Evolutionary conservation across 2,329 filamentous ascomycete species (phyloP).

Genomic region (Achaetomium macrosporum): DNA sequence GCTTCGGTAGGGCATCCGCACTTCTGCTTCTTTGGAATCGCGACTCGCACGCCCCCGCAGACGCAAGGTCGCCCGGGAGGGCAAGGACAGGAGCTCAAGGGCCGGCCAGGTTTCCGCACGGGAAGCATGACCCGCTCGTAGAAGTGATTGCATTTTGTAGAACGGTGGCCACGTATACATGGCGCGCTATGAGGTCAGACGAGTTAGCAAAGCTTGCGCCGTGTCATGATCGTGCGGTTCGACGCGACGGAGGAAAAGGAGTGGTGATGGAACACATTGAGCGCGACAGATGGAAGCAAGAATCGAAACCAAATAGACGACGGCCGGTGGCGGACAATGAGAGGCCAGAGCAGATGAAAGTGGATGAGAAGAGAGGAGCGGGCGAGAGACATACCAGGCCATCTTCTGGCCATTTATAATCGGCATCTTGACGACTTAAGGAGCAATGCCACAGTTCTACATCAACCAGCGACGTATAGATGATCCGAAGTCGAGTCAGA

Average conservation of each 20-base stretch:
- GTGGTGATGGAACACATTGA: background rate
- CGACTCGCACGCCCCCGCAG: conserved; percentile 58
- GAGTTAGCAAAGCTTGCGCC: conserved; percentile 14
- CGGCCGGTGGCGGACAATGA: no score
- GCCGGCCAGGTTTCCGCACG: conserved; percentile 66
- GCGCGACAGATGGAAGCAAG: background rate
- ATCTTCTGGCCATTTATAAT: conserved; percentile 66
- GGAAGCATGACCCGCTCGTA: conserved; percentile 63
- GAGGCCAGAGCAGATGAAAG: background rate
- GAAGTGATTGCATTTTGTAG: conserved; percentile 66
- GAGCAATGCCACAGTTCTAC: conserved; percentile 1
- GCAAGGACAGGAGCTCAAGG: conserved; percentile 64
- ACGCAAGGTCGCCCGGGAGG: conserved; percentile 55
- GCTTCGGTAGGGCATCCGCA: conserved; percentile 41
- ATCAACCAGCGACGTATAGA: conserved; percentile 3
- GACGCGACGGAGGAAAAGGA: background rate
- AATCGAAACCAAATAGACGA: background rate
- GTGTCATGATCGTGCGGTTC: background rate
- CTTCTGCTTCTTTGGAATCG: conserved; percentile 53
- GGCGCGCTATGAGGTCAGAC: conserved; percentile 49
- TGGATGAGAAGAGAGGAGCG: background rate
- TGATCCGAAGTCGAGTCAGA: background rate
- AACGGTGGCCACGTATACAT: conserved; percentile 70
- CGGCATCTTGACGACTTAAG: conserved; percentile 46
- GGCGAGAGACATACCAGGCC: conserved; percentile 55